These are phyloP conservation scores for Dothistroma septosporum DNA, from an alignment of 2,329 filamentous ascomycete genomes.

Conservation along the genomic window DNA sequence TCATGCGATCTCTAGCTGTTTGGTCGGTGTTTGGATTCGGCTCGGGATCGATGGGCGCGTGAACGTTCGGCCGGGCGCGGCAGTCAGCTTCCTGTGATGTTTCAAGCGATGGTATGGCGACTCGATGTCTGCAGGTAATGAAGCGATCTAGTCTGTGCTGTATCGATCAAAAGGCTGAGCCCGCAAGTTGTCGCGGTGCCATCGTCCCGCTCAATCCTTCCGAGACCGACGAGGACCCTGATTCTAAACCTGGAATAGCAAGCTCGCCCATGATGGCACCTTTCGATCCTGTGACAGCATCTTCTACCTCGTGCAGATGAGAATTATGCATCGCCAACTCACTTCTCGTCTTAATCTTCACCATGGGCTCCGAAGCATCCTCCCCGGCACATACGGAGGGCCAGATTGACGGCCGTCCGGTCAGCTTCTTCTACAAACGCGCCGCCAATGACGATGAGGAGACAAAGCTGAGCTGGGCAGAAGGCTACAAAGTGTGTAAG, in stretches of 20 bases:
- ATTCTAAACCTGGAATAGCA: neutral
- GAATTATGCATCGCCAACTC: neutral
- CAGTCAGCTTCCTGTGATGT: neutral
- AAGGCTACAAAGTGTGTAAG: slow-evolving; percentile 25
- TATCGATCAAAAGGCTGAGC: neutral
- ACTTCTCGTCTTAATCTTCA: neutral
- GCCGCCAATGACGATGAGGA: slow-evolving; percentile 16
- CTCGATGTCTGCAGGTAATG: neutral
- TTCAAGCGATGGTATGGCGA: neutral
- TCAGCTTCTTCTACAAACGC: slow-evolving; percentile 26
- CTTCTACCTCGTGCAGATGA: neutral
- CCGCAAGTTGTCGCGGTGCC: neutral
- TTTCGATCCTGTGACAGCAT: neutral
- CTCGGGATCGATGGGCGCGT: neutral
- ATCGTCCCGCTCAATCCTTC: neutral
- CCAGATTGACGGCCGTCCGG: slow-evolving; percentile 26
- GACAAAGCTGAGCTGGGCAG: slow-evolving; percentile 21
- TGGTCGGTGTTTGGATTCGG: neutral
- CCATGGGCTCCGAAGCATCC: slow-evolving; percentile 23
- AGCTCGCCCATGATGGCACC: neutral
- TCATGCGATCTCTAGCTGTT: neutral
- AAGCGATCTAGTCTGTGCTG: neutral
- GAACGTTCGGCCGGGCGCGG: neutral
- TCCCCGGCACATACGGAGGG: slow-evolving; percentile 21
- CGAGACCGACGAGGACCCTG: neutral